phyloP scores from a whole-genome alignment of 225 moss, liverwort and hornwort species.

The Marchantia paleacea region DNA sequence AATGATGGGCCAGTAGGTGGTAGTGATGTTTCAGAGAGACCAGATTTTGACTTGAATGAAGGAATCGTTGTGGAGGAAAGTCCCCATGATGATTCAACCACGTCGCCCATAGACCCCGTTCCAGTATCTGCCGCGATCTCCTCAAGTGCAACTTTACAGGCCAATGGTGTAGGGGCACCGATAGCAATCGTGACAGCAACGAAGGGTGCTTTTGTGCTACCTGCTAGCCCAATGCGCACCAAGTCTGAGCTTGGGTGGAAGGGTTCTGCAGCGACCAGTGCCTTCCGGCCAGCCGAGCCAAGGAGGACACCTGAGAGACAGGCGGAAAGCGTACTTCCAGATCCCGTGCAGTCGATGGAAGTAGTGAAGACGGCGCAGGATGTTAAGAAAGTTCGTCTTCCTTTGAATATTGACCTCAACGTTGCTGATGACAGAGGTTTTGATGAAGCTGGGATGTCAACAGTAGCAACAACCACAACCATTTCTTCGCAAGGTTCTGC shows the following conservation, averaged over 20 bases:
- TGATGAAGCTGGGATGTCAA: constrained; percentile 55
- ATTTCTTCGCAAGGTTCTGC: constrained; percentile 73
- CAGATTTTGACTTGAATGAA: constrained; percentile 98
- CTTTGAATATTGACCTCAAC: constrained; percentile 87
- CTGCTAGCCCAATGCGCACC: constrained; percentile 83
- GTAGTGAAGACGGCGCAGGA: constrained; percentile 12
- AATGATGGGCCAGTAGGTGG: constrained; percentile 68
- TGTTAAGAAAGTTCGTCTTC: constrained; percentile 60
- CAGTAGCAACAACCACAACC: constrained; percentile 31
- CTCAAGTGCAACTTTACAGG: constrained; percentile 50
- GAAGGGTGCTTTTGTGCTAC: constrained; percentile 90
- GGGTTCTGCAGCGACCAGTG: constrained; percentile 97
- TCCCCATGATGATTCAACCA: constrained; percentile 67
- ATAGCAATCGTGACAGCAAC: constrained; percentile 90
- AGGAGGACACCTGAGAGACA: constrained; percentile 88
- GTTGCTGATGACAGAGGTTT: constrained; percentile 82
- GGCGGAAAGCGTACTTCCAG: constrained; percentile 63
- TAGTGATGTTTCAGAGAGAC: constrained; percentile 77
- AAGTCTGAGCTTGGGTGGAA: constrained; percentile 99
- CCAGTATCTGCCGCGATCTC: constrained; percentile 35
- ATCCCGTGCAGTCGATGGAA: constrained; percentile 49
- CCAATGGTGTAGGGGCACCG: constrained; percentile 63
- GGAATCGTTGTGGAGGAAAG: constrained; percentile 74
- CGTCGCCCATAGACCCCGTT: constrained; percentile 48
- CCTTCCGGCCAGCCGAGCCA: constrained; percentile 96